A percentile compares a stretch with the other conserved stretches of the same genome.
Conservation (phyloP, 2,329 filamentous ascomycete species). For the Tolypocladium pustulatum region DNA sequence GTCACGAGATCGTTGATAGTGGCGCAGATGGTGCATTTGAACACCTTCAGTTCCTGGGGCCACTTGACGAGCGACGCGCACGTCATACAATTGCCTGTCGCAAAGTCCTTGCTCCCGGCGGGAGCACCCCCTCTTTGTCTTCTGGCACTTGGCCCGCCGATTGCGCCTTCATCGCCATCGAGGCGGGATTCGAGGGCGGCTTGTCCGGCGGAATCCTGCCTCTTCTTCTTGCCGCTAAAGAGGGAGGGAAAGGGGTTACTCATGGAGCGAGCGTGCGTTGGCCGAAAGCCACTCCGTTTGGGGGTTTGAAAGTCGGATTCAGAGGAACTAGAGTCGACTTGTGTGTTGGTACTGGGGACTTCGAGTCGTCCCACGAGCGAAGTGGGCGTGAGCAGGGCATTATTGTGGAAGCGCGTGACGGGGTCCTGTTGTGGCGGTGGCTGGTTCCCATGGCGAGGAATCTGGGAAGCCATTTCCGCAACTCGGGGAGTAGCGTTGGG, state of each 20-base stretch:
- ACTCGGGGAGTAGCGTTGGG: neutral
- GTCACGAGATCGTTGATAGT: conserved; percentile 68
- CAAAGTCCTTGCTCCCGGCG: conserved; percentile 43
- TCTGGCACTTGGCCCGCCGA: conserved; percentile 4
- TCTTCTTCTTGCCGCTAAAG: conserved; percentile 52
- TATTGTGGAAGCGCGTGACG: conserved; percentile 24
- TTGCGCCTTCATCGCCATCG: conserved; percentile 11
- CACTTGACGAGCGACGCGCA: conserved; percentile 74
- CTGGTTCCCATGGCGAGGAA: conserved; percentile 17
- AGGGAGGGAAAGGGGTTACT: conserved; percentile 72
- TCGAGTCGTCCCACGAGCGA: conserved; percentile 16
- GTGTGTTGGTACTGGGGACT: conserved; percentile 15
- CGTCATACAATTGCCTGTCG: conserved; percentile 71
- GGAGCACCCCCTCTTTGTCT: conserved; percentile 22
- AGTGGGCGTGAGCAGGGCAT: conserved; percentile 21
- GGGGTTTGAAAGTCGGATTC: conserved; percentile 28
- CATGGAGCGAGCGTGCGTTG: conserved; percentile 45
- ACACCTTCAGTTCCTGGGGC: conserved; percentile 62
- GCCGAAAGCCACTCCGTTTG: conserved; percentile 8
- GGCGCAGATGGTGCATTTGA: conserved; percentile 74
- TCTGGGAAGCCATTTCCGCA: conserved; percentile 20
- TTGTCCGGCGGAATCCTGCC: conserved; percentile 27
- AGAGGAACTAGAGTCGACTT: conserved; percentile 32
- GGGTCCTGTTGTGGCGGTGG: conserved; percentile 17
- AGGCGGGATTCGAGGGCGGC: conserved; percentile 20